Evolutionary conservation across 805 yeast genomes (phyloP).

Genomic region (Suhomyces faveliae): DNA sequence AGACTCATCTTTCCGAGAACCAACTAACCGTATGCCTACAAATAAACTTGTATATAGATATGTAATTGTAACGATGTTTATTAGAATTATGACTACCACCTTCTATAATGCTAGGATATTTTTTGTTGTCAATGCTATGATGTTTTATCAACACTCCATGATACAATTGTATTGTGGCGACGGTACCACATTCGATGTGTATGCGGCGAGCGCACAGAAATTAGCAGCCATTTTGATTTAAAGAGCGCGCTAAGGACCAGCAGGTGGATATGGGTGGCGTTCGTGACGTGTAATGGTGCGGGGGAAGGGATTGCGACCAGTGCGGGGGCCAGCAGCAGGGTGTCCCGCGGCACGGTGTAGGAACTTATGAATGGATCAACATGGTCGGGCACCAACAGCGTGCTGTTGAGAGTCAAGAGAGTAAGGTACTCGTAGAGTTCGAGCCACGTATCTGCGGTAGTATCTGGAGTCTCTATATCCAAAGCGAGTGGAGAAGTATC

Average conservation of each 20-base stretch:
- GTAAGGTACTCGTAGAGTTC: conserved; percentile 20
- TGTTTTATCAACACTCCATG: too few relatives aligned
- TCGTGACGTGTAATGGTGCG: neutral
- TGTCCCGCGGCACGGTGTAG: conserved; percentile 5
- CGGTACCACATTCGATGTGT: neutral
- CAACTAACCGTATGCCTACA: neutral
- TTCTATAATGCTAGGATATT: too few relatives aligned
- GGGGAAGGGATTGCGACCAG: too few relatives aligned
- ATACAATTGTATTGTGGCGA: neutral
- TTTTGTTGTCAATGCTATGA: too few relatives aligned
- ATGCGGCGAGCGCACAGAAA: neutral
- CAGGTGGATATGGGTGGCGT: conserved; percentile 2
- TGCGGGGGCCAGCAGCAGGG: neutral
- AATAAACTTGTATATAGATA: neutral
- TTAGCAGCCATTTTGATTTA: neutral
- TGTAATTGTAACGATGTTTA: neutral
- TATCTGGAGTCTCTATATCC: neutral
- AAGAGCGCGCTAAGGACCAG: neutral
- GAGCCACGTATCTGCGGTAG: conserved; percentile 7
- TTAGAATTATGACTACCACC: too few relatives aligned
- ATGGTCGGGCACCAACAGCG: conserved; percentile 12
- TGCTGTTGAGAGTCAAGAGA: conserved; percentile 16
- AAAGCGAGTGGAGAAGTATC: neutral
- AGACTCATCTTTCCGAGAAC: too few relatives aligned
- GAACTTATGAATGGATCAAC: conserved; percentile 8